Percentiles rank a stretch among this genome's conserved stretches.
Conservation (phyloP, 257 asterid genomes). For the Apocynum venetum region DNA sequence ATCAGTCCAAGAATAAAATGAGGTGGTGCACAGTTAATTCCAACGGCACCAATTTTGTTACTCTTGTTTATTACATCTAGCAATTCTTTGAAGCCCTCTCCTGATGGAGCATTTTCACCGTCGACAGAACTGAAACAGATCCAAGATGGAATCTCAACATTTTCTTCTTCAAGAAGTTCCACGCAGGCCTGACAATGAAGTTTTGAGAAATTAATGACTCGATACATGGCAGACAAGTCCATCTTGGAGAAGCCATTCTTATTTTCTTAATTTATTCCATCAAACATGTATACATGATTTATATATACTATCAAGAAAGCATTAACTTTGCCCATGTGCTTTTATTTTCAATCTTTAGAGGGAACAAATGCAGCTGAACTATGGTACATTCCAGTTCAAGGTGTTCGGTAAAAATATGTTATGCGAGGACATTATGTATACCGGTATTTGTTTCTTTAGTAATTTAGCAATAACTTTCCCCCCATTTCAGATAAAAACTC, state of each 20-base stretch:
- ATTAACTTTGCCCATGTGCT: constrained; percentile 1
- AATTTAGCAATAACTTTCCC: no score
- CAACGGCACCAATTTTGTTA: constrained; percentile 52
- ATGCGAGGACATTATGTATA: neutral
- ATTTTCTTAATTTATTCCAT: neutral
- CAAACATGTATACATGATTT: neutral
- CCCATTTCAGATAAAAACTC: no score
- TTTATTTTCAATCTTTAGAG: neutral
- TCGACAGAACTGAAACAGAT: constrained; percentile 77
- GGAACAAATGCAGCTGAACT: neutral
- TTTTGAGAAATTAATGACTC: neutral
- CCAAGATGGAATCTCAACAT: constrained; percentile 71
- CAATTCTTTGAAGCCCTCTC: constrained; percentile 73
- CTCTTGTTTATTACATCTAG: constrained; percentile 49
- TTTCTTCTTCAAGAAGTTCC: constrained; percentile 70
- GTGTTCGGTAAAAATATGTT: neutral
- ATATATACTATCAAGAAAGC: neutral
- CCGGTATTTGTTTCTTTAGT: no score
- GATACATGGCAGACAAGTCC: neutral
- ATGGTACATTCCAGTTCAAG: neutral
- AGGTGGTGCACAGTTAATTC: constrained; percentile 84
- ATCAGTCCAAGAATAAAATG: constrained; percentile 65
- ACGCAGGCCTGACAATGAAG: constrained; percentile 51
- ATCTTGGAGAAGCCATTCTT: neutral
- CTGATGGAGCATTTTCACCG: constrained; percentile 74